A percentile compares a stretch with the other conserved stretches of the same genome.
Conservation (phyloP, 192 early-diverging fungal genomes). For the Martensiomyces pterosporus region DNA sequence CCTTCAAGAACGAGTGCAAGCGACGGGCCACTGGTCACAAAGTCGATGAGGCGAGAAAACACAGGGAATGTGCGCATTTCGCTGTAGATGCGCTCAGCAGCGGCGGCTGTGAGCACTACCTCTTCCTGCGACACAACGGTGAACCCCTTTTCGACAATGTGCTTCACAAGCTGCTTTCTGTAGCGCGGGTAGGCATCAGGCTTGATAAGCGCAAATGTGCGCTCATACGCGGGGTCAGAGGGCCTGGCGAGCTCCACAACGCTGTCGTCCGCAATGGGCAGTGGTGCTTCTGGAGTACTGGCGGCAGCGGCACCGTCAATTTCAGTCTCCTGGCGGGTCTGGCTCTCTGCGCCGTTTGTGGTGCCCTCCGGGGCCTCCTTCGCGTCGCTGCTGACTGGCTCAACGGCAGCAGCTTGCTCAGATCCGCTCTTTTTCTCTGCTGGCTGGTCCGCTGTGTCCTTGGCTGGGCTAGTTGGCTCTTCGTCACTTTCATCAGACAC, state of each 20-base stretch:
- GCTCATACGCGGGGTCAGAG: conserved; percentile 25
- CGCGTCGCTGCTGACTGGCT: not conserved
- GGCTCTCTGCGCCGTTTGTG: not conserved
- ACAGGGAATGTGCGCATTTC: conserved; percentile 32
- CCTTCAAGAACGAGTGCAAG: conserved; percentile 50
- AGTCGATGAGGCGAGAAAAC: conserved; percentile 40
- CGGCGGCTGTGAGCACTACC: conserved; percentile 22
- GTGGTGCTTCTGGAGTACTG: not conserved
- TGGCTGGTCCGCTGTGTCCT: not conserved
- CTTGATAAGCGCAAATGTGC: conserved; percentile 46
- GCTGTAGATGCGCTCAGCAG: conserved; percentile 25
- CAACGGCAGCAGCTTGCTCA: not conserved
- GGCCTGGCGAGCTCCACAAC: conserved; percentile 24
- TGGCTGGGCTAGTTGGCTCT: too few relatives aligned
- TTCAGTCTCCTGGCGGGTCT: conserved; percentile 1
- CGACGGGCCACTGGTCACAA: conserved; percentile 51
- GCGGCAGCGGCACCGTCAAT: not conserved
- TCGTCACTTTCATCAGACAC: conserved; percentile 34
- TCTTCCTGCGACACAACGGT: conserved; percentile 37
- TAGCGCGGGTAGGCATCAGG: conserved; percentile 42
- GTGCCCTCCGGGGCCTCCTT: not conserved
- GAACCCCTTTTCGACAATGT: conserved; percentile 27
- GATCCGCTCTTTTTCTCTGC: not conserved
- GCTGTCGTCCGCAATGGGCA: not conserved
- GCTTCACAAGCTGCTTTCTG: conserved; percentile 24